Base-by-base conservation (phyloP, 2,329 filamentous ascomycete genomes). In the Coleophoma eucalyptorum region DNA sequence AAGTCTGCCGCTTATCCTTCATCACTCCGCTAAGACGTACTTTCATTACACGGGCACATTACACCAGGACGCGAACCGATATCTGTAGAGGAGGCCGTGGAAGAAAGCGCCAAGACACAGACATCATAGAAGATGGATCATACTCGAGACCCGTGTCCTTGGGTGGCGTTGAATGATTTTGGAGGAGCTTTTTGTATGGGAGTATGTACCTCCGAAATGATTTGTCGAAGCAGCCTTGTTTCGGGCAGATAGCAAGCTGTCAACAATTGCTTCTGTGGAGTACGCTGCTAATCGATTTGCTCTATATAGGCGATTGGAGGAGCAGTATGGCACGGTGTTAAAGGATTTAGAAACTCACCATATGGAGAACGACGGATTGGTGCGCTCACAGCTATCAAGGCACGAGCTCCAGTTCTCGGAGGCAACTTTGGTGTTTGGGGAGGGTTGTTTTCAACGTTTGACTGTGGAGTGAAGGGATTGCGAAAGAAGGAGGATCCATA, bases 351-450 rank as follows among this genome's bases (percentile, higher is more conserved):
- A 68, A 95, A 90, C 75, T 89, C 85, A 52, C 89, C 89, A 35
- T 90, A 96, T 70, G 94, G 94, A 69, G 94, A 99, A 78, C 84
- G 94, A 69, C 83, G 93, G 70, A 93, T 97, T 78, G 94, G 94
- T 69, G 90, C 94, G 61, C 81, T 99, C 73, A 97, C 93, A 64
- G 94, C 94, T 54, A 91, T 99, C 74, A 99, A 99, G 80, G 92
- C 94, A 67, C 88, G 94, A 67, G 94, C 94, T 40, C 94, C 94
- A 2, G 93, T 97, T 33, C 81, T 97, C 44, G 94, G 94, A 66
- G 94, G 94, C 65, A 99, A 99, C 78, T 99, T 97, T 64, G 93
- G 93, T 64, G 90, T 96, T 51, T 97, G 94, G 93, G 93, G 94
- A 67, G 94, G 94, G 59, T 77, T 97, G 51, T 97, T 97, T 79